Conservation (phyloP, 192 early-diverging fungal genomes). For the Dissophora globulifera region DNA sequence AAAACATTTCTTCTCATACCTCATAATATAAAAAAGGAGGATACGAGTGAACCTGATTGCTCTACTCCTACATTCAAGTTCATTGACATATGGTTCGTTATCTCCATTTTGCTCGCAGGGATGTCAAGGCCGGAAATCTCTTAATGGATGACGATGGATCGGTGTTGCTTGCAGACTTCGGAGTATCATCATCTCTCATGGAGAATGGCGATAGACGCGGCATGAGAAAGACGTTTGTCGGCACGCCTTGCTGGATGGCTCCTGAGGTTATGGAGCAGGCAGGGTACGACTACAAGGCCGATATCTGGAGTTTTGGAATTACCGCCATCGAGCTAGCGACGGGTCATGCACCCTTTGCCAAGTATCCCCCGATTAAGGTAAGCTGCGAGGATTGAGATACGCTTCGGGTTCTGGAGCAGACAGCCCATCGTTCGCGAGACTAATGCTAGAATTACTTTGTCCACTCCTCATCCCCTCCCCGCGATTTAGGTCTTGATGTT, state of each 20-base stretch:
- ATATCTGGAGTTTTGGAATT: conserved; percentile 94
- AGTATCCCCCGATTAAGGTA: conserved; percentile 88
- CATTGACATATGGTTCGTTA: too few species aligned
- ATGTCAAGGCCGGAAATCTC: conserved; percentile 79
- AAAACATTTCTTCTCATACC: neutral
- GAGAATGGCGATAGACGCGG: conserved; percentile 71
- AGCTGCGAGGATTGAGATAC: too few species aligned
- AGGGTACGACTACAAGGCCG: conserved; percentile 90
- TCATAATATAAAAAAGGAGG: too few species aligned
- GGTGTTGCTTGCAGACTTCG: conserved; percentile 75
- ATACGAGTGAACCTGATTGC: neutral
- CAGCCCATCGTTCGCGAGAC: too few species aligned
- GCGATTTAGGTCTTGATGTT: conserved; percentile 80
- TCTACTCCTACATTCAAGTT: too few species aligned
- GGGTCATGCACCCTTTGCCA: conserved; percentile 90
- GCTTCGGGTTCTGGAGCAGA: too few species aligned
- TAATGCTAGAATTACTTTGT: too few species aligned
- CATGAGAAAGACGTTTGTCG: conserved; percentile 76
- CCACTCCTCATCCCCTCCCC: too few species aligned
- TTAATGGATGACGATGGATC: conserved; percentile 74
- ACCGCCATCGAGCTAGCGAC: conserved; percentile 87
- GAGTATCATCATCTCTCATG: conserved; percentile 73
- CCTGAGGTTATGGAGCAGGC: conserved; percentile 93
- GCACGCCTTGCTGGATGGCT: conserved; percentile 78
- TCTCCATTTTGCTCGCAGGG: conserved; percentile 51